Percentiles rank a stretch among this genome's conserved stretches.
Evolutionary conservation across 768 basidiomycete genomes (phyloP).

Genomic region (Glaciozyma martinii): DNA sequence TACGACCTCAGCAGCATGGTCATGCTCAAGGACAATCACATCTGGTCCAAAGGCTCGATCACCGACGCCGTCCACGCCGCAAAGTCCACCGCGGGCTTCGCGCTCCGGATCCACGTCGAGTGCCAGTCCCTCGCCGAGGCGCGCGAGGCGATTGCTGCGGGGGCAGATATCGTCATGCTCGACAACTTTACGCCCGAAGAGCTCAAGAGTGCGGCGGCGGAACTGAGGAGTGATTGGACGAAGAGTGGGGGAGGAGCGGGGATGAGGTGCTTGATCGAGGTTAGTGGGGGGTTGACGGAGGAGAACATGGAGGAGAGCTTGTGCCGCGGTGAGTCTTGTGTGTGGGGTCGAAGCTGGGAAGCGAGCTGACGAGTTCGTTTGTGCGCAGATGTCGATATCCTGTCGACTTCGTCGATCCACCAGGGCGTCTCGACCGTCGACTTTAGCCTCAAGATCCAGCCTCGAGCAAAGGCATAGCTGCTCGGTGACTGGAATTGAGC

Average conservation of each 20-base stretch:
- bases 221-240: constrained; percentile 67
- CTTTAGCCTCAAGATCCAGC: constrained; percentile 80
- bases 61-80: constrained; percentile 75
- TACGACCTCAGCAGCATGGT: constrained; percentile 99
- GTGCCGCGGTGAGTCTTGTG: constrained; percentile 60
- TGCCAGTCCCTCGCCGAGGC: constrained; percentile 81
- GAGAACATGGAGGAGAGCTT: constrained; percentile 68
- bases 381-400: constrained; percentile 74
- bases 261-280: constrained; percentile 70
- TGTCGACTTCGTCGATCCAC: constrained; percentile 82
- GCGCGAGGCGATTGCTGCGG: constrained; percentile 92
- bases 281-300: constrained; percentile 91
- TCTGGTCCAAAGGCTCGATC: constrained; percentile 95
- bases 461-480: constrained; percentile 4
- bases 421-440: constrained; percentile 91
- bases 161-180: constrained; percentile 43
- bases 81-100: constrained; percentile 85
- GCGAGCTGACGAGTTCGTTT: neutral
- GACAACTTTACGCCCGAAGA: constrained; percentile 42
- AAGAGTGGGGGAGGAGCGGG: constrained; percentile 38
- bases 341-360: neutral
- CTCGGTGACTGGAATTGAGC: neutral
- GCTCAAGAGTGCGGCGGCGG: constrained; percentile 57
- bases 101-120: constrained; percentile 84
- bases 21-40: constrained; percentile 99